Percentiles rank a stretch among this genome's conserved stretches.
These are phyloP conservation scores for Kwoniella pini DNA, from an alignment of 768 basidiomycete genomes.

Conservation along the genomic window DNA sequence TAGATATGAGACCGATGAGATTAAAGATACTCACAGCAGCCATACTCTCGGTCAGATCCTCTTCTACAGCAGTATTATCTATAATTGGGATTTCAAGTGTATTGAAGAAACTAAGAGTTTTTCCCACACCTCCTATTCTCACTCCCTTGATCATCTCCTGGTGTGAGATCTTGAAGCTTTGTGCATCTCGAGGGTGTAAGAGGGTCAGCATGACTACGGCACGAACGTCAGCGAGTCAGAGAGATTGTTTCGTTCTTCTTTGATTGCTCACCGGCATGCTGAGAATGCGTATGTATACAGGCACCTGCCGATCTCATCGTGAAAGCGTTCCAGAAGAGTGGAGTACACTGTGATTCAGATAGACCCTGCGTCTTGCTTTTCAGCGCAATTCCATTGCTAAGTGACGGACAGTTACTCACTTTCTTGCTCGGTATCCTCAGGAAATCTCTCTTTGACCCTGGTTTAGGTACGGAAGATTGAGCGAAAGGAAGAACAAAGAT, in stretches of 20 bases:
- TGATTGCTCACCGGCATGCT: constrained; percentile 61
- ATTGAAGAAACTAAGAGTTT: constrained; percentile 78
- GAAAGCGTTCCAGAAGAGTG: constrained; percentile 90
- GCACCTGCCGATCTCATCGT: constrained; percentile 74
- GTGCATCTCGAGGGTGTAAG: constrained; percentile 61
- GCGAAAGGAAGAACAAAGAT: constrained; percentile 86
- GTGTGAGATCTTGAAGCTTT: constrained; percentile 76
- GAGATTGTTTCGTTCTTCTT: no score
- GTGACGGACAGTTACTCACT: constrained; percentile 23
- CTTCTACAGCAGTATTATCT: constrained; percentile 86
- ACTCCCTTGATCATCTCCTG: constrained; percentile 97
- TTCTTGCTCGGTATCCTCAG: constrained; percentile 70
- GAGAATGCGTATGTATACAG: constrained; percentile 88
- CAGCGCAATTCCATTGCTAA: not conserved
- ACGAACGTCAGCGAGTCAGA: no score
- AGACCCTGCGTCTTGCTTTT: constrained; percentile 55
- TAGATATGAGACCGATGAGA: not conserved
- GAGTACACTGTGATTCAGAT: constrained; percentile 85
- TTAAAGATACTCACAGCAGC: constrained; percentile 58
- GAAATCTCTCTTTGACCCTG: constrained; percentile 71
- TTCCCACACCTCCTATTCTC: constrained; percentile 71
- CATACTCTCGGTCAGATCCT: constrained; percentile 86
- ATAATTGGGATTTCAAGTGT: constrained; percentile 84
- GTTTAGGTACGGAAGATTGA: constrained; percentile 62
- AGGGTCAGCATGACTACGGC: constrained; percentile 85